Conservation (phyloP, 2,329 filamentous ascomycete species). For the Chrysosphaeria jannelii region DNA sequence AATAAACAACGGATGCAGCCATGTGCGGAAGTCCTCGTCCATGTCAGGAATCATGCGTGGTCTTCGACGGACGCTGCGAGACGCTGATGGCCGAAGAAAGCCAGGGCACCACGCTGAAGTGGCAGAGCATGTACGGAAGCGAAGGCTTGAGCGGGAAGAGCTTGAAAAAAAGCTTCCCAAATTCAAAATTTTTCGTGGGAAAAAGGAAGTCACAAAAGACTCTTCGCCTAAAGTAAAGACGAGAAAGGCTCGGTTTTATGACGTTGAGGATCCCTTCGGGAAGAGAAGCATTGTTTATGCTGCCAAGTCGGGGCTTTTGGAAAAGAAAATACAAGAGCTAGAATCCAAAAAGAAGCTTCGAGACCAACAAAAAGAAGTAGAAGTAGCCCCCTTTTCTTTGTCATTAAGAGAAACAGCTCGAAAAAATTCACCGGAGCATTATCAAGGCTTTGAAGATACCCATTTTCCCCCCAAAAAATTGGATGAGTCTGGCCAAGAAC, state of each 20-base stretch:
- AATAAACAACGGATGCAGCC: too few species aligned
- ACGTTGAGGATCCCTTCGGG: constrained; percentile 18
- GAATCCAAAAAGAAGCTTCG: constrained; percentile 4
- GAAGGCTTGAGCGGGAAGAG: constrained; percentile 6
- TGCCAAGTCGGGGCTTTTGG: constrained; percentile 15
- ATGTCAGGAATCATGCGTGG: constrained; percentile 6
- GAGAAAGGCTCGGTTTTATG: constrained; percentile 19
- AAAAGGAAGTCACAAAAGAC: constrained; percentile 19
- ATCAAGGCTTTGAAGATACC: too few species aligned
- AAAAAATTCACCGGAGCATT: too few species aligned
- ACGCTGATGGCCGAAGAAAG: constrained; percentile 4
- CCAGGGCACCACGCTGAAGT: constrained; percentile 2
- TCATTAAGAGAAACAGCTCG: too few species aligned
- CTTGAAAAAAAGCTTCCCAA: constrained; percentile 5
- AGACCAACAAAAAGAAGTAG: too few species aligned
- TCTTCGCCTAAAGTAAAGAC: constrained; percentile 13
- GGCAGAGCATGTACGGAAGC: constrained; percentile 7
- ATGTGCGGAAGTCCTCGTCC: too few species aligned
- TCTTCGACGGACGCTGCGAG: constrained; percentile 4
- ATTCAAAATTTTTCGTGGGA: constrained; percentile 13
- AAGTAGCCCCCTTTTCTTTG: too few species aligned
- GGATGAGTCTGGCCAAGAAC: too few species aligned
- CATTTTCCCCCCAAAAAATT: too few species aligned
- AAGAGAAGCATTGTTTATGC: constrained; percentile 25
- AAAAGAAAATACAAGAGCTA: constrained; percentile 9